Evolutionary conservation across 1,139 yeast genomes (phyloP).

Genomic region (Meyerozyma athensensis): DNA sequence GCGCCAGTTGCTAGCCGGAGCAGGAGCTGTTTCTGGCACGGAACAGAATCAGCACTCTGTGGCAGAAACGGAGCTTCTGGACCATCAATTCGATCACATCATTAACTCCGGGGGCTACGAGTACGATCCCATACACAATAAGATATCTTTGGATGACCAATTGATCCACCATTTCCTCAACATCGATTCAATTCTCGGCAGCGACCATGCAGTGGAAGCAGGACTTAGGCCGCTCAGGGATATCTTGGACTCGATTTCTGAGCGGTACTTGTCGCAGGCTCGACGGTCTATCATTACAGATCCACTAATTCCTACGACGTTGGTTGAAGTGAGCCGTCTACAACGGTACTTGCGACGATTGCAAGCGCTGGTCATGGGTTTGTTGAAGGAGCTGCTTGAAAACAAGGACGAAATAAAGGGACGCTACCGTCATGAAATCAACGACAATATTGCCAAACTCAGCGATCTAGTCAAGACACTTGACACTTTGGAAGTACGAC

Average conservation of each 20-base stretch:
- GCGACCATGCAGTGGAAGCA: conserved; percentile 5
- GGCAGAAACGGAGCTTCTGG: conserved; percentile 5
- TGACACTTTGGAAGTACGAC: conserved; percentile 24
- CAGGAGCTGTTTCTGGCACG: conserved; percentile 6
- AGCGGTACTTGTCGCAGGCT: conserved; percentile 6
- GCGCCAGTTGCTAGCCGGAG: conserved; percentile 5
- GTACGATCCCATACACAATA: conserved; percentile 13
- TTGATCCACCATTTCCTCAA: conserved; percentile 29
- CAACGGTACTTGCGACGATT: conserved; percentile 7
- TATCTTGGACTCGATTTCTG: not conserved
- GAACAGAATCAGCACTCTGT: conserved; percentile 8
- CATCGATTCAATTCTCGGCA: conserved; percentile 24
- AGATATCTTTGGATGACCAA: conserved; percentile 21
- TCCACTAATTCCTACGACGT: conserved; percentile 3
- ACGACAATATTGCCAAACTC: conserved; percentile 24
- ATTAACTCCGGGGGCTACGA: conserved; percentile 23
- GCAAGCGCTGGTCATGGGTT: conserved; percentile 7
- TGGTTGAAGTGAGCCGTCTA: conserved; percentile 8
- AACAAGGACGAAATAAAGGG: conserved; percentile 16
- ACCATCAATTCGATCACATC: conserved; percentile 13
- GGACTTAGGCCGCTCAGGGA: conserved; percentile 4
- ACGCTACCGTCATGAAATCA: conserved; percentile 24
- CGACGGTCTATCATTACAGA: conserved; percentile 7
- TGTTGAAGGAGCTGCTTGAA: conserved; percentile 13
- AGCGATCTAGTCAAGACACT: conserved; percentile 25